Evolutionary conservation across 2,329 filamentous ascomycete species (phyloP), one percentile per base, ranked within the genome.

Genomic region (Zymoseptoria tritici): DNA sequence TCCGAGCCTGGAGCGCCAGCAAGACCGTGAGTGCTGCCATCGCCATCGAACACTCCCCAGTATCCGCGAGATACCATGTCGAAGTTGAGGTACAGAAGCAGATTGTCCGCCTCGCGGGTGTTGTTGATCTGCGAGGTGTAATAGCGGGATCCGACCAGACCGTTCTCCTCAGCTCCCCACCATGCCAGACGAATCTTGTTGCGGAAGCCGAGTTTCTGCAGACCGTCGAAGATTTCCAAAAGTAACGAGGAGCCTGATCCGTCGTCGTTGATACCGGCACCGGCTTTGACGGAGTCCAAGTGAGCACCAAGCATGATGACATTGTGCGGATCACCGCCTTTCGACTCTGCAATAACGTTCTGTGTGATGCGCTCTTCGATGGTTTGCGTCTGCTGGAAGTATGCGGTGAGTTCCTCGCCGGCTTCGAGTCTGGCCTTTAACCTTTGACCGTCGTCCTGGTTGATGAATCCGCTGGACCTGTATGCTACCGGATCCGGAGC

Each of bases 391-490:
- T 74, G 67, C 49, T 58, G 59, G 9, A 82, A 64, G 2, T 67
- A 68, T 9, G 68, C 76, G 9, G 67, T 70, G 2, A 78, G 68
- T 0, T 67, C 68, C 2, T 75, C 72, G 21, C 76, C 75, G 11
- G 75, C 72, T 61, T 80, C 74, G 50, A 91, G 76, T 57, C 80
- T 77, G 55, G 80, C 72, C 9, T 86, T 70, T 36, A 87, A 76
- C 1, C 81, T 79, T 60, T 77, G 71, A 7, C 85, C 89, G 29
- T 85, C 82, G 7, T 78, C 75, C n/a, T 81, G 79, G 2, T 81
- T 82, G 24, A 92, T 76, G 1, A 86, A 86, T 60, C 91, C 85
- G 0, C 85, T 89, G 0, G 88, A 52, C 19, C 50, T 5, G 20
- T 52, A 52, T 21, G 20, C 50, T 83, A 6, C 89, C 78, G 66